These are phyloP conservation scores for Dothiorella sarmentorum DNA, from an alignment of 2,329 filamentous ascomycete species.

Conservation along the genomic window DNA sequence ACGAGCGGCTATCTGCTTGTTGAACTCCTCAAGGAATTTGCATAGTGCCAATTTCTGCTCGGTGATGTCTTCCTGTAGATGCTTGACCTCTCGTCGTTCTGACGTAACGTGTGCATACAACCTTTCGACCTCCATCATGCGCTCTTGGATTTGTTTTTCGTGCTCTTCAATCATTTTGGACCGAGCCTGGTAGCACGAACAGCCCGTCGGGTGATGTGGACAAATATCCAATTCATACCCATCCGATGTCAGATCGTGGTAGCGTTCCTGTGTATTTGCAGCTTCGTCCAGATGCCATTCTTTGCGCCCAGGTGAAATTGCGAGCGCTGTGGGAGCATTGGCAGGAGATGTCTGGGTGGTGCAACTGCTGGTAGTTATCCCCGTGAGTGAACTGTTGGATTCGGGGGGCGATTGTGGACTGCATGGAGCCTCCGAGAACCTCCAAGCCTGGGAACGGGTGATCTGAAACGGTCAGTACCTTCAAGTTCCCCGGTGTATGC, in stretches of 20 bases:
- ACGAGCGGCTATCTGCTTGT: too few relatives aligned
- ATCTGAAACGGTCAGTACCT: neutral
- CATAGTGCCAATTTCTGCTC: neutral
- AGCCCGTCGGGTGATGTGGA: too few relatives aligned
- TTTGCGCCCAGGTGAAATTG: too few relatives aligned
- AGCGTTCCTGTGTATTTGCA: too few relatives aligned
- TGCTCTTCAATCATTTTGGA: neutral
- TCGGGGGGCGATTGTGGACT: neutral
- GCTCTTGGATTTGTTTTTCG: neutral
- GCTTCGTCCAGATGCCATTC: too few relatives aligned
- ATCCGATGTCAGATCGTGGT: too few relatives aligned
- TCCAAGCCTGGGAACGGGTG: neutral
- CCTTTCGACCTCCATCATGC: neutral
- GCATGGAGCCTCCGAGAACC: neutral
- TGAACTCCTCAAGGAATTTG: neutral
- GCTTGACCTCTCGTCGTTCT: neutral
- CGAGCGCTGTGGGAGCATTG: too few relatives aligned
- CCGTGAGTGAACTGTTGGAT: too few relatives aligned
- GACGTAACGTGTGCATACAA: neutral
- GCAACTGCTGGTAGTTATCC: too few relatives aligned
- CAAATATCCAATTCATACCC: too few relatives aligned
- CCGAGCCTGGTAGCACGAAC: neutral
- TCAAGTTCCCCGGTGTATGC: too few relatives aligned
- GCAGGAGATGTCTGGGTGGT: too few relatives aligned
- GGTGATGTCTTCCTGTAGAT: neutral